A percentile compares a stretch with the other conserved stretches of the same genome.
Evolutionary conservation across 2,329 filamentous ascomycete genomes (phyloP).

Genomic region (Calcarisporium arbuscula): DNA sequence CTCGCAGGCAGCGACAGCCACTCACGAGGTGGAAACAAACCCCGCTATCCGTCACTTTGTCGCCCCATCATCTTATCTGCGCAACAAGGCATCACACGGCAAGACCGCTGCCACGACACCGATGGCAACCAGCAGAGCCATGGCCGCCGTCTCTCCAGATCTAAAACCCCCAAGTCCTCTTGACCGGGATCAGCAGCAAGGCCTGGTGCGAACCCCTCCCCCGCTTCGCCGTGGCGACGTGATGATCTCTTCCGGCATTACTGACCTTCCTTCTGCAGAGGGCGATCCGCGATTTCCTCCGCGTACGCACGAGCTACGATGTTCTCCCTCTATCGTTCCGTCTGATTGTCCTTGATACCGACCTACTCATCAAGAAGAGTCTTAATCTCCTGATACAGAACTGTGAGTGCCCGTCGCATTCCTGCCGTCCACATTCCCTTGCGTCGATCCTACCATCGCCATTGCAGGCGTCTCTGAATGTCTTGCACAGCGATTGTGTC

Average conservation of each 20-base stretch:
- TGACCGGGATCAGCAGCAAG: conserved; percentile 72
- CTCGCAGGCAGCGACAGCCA: too few species aligned
- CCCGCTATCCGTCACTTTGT: conserved; percentile 46
- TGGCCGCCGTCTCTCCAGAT: conserved; percentile 15
- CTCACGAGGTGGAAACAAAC: too few species aligned
- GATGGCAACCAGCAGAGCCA: too few species aligned
- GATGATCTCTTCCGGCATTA: background rate
- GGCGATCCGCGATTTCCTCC: conserved; percentile 91
- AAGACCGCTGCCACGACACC: too few species aligned
- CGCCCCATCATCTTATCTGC: conserved; percentile 54
- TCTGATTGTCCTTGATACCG: conserved; percentile 91
- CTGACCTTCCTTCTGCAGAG: conserved; percentile 46
- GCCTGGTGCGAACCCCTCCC: conserved; percentile 53
- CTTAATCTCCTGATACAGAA: conserved; percentile 93
- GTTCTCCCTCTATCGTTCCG: conserved; percentile 94
- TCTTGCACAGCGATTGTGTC: conserved; percentile 79
- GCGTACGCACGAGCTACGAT: conserved; percentile 94
- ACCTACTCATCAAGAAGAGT: conserved; percentile 93
- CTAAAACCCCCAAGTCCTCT: conserved; percentile 45
- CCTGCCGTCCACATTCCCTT: conserved; percentile 5
- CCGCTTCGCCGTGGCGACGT: background rate
- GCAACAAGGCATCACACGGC: conserved; percentile 27
- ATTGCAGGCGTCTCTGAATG: background rate
- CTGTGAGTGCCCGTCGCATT: conserved; percentile 46
- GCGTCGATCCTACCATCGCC: conserved; percentile 1